Evolutionary conservation across 2,329 filamentous ascomycete genomes (phyloP), one percentile per base, ranked within the genome.

Genomic region (Diaporthe ampelina): DNA sequence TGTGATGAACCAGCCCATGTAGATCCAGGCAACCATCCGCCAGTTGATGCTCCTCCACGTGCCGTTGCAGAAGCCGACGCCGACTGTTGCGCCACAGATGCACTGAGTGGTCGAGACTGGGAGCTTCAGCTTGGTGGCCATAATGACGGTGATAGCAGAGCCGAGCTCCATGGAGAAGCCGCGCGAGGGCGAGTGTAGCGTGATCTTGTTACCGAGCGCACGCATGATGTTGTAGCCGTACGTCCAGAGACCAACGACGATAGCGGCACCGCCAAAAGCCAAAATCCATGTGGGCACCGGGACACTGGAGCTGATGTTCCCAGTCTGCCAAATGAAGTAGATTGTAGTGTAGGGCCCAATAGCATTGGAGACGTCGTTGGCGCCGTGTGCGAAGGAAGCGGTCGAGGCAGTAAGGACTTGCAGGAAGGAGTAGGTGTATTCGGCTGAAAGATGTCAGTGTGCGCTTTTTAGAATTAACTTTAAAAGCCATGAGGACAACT

Each of bases 81-180:
- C 90, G 59, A 92, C 90, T 26, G 89, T 91, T 56, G 90, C 88
- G 61, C 90, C 90, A 56, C 87, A 90, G 78, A 91, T 91, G 80
- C 91, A 92, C 83, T 92, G 90, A 0, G 91, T 91, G 1, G 91
- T 93, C 2, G 90, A 92, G 43, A 93, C 86, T 2, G 91, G 91
- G 2, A 93, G 87, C 71, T 88, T 84, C 40, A 92, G 86, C 73
- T 90, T 89, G 1, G 91, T 92, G 68, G 91, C 91, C 77, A 93
- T 81, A 70, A 93, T 88, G 76, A 93, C 87, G 26, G 91, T 92
- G 77, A 91, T 86, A 45, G 90, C 90, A 35, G 88, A 87, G 48
- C 89, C 90, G 67, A 92, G 84, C 81, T 91, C 90, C 88, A 88
- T 88, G 45, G 85, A 86, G 80, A 86, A 88, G 35, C 89, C 89